Percentiles rank a stretch among this genome's conserved stretches.
Evolutionary conservation across 345 rosid genomes (phyloP).

Genomic region (Linum tenue): DNA sequence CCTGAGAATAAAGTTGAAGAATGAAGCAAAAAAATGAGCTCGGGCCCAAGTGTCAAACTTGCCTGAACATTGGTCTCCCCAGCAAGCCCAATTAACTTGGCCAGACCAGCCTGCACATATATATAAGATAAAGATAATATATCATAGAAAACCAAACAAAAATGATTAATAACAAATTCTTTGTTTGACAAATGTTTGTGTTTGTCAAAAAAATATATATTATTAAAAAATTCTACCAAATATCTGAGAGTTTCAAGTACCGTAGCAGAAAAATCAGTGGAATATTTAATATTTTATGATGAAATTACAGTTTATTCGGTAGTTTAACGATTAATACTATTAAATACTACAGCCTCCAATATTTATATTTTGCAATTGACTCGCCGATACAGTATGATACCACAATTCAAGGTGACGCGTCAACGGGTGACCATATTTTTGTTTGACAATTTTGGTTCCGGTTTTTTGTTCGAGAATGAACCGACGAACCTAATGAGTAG

Average conservation of each 20-base stretch:
- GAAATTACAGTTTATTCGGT: too few relatives aligned
- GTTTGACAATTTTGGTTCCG: background rate
- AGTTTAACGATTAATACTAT: too few relatives aligned
- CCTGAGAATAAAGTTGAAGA: background rate
- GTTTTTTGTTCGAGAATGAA: too few relatives aligned
- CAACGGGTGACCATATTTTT: background rate
- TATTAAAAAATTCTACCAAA: too few relatives aligned
- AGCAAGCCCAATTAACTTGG: conserved; percentile 89
- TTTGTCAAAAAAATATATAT: too few relatives aligned
- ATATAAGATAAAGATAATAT: background rate
- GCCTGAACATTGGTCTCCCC: conserved; percentile 96
- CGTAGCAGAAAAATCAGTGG: too few relatives aligned
- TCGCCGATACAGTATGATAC: background rate
- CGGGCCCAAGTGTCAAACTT: conserved; percentile 16
- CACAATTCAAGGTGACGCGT: too few relatives aligned
- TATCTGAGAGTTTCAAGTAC: too few relatives aligned
- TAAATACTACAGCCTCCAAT: too few relatives aligned
- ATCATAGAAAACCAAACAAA: background rate
- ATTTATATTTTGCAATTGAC: background rate
- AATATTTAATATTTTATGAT: too few relatives aligned
- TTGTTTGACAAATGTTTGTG: too few relatives aligned
- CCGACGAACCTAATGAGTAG: too few relatives aligned
- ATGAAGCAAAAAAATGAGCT: background rate
- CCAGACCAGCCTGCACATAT: conserved; percentile 82
- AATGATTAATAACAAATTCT: background rate